These are phyloP conservation scores for Polytrichum formosum DNA, from an alignment of 225 moss, liverwort and hornwort genomes.

Conservation along the genomic window DNA sequence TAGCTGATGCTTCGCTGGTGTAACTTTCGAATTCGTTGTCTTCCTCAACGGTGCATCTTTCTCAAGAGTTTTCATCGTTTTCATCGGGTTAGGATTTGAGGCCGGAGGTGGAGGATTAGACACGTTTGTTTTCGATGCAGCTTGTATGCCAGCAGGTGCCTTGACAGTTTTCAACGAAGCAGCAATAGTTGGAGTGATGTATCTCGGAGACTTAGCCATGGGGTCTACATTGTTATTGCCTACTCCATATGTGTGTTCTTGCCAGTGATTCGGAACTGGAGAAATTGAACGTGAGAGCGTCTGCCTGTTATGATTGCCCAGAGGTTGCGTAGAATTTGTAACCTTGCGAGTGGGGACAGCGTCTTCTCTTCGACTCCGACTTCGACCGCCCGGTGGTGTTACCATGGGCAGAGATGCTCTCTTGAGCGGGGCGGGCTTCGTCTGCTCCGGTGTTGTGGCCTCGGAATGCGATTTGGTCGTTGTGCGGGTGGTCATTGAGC, in stretches of 20 bases:
- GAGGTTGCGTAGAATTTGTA: slow-evolving; percentile 17
- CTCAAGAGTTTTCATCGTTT: slow-evolving; percentile 19
- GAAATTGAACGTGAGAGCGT: slow-evolving; percentile 26
- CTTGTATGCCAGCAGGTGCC: slow-evolving; percentile 4
- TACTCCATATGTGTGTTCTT: slow-evolving; percentile 8
- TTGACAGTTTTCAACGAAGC: slow-evolving; percentile 35
- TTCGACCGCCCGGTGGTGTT: slow-evolving; percentile 17
- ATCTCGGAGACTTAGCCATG: slow-evolving; percentile 20
- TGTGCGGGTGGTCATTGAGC: neutral
- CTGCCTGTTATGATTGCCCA: too few relatives aligned
- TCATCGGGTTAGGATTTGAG: neutral
- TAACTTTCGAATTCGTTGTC: slow-evolving; percentile 32
- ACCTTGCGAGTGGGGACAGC: slow-evolving; percentile 23
- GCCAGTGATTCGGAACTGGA: slow-evolving; percentile 12
- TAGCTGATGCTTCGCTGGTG: neutral
- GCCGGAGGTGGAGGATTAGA: slow-evolving; percentile 20
- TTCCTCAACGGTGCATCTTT: slow-evolving; percentile 5
- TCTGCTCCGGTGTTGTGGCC: slow-evolving; percentile 16
- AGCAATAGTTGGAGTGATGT: slow-evolving; percentile 39
- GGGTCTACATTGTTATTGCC: slow-evolving; percentile 16
- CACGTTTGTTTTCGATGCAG: neutral
- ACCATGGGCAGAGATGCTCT: slow-evolving; percentile 31
- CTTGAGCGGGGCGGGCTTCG: slow-evolving; percentile 7
- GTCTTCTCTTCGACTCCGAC: slow-evolving; percentile 1
- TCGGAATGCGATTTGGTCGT: slow-evolving; percentile 2